Evolutionary conservation across 2,329 filamentous ascomycete species (phyloP), one percentile per base, ranked within the genome.

Genomic region (Aureobasidium musti): DNA sequence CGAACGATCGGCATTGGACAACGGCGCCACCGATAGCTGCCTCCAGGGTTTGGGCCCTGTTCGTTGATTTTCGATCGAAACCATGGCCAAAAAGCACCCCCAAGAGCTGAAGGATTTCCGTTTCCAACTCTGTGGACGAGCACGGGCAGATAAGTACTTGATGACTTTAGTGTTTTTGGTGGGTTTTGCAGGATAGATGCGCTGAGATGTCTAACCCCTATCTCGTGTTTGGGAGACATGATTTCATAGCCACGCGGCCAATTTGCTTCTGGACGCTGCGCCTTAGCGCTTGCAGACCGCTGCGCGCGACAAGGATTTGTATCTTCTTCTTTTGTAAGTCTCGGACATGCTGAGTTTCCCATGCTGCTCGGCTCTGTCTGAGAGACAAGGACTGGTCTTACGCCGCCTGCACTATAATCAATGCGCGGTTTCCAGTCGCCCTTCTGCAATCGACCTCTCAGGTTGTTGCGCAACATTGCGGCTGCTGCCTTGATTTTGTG

Each of bases 401-500:
- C n/a, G 2, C 37, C 35, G 50, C 26, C 21, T 23, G 7, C 13
- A 41, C 14, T 28, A 23, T 14, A 6, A 41, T 8, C 17, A 41
- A 39, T 56, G 53, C 53, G 35, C 7, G 30, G 30, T 14, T 3
- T 54, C 11, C 33, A 39, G 35, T 41, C 53, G 11, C 35, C 53
- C 5, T 41, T 56, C 35, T 28, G 53, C 35, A 26, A 13, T 11
- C 21, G 53, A 14, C 53, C 33, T 17, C 14, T 26, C 11, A 56
- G 53, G 35, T 21, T 21, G 21, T 26, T 23, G 14, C 53, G 53
- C n/a, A 56, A 56, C 23, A 21, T 56, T 23, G 10, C 21, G 7
- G 53, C 53, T 26, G 53, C 53, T 28, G 21, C 21, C 35, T 56
- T 56, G 35, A 26, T 56, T 19, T 14, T 56, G n/a, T 56, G 33